These are phyloP conservation scores for Trichosanthes truncata DNA, from an alignment of 306 rosid species.

Conservation along the genomic window DNA sequence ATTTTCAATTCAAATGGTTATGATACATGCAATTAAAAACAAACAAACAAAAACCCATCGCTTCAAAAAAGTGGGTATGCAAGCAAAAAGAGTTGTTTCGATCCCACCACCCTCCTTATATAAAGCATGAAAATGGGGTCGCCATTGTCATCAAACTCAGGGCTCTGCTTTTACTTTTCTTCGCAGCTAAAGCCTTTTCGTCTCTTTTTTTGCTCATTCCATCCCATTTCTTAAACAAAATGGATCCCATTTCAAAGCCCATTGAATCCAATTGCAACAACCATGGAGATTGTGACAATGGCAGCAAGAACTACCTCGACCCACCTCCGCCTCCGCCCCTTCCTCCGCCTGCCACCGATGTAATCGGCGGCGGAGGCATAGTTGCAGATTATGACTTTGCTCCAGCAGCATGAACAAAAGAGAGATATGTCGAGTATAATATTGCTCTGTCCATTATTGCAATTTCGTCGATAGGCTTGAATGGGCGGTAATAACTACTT, in stretches of 20 bases:
- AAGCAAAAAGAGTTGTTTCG: not conserved
- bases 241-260: not conserved
- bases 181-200: not conserved
- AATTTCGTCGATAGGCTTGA: no score
- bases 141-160: not conserved
- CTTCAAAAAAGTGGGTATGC: no score
- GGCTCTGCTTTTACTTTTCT: not conserved
- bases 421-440: not conserved
- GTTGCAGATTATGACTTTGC: conserved; percentile 15
- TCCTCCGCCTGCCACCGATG: not conserved
- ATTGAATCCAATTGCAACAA: not conserved
- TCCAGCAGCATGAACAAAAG: conserved; percentile 5
- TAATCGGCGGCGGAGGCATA: not conserved
- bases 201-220: not conserved
- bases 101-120: not conserved
- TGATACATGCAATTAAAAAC: no score
- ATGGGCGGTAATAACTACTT: no score
- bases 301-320: conserved; percentile 2
- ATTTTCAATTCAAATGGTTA: no score
- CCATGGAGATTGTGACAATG: not conserved
- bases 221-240: not conserved
- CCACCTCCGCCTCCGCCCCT: not conserved
- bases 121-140: not conserved
- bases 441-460: not conserved
- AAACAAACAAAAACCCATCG: no score